Evolutionary conservation across 2,329 filamentous ascomycete genomes (phyloP), one percentile per base, ranked within the genome.

Genomic region (Pseudovirgaria hyperparasitica): DNA sequence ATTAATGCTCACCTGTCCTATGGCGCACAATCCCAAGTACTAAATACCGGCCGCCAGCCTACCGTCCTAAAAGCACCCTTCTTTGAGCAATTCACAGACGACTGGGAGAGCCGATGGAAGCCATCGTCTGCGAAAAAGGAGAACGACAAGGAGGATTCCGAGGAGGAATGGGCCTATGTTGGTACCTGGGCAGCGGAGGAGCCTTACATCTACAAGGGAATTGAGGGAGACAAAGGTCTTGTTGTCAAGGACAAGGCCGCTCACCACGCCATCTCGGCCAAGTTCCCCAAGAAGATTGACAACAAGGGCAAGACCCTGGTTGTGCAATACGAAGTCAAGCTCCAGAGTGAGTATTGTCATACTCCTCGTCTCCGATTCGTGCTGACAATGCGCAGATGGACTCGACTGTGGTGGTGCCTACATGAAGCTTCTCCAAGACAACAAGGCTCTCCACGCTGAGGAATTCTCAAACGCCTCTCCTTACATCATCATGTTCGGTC

Each of bases 401-500:
- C 76, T 98, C 37, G 86, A 94, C 60, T 98, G 90, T 57, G 90
- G 90, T 69, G 90, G 90, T 60, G 90, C 90, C 45, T 98, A 98
- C 70, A 70, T 98, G 70, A 98, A 98, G 78, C 82, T 98, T 43
- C 81, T 98, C 43, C 81, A 92, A 47, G 86, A 98, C 56, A 96
- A 90, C 71, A 86, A 87, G 69, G 80, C 82, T 57, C 84, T 98
- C 47, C 84, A 93, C 67, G 75, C 82, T 49, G 87, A 96, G 41
- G 90, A 98, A 67, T 98, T 98, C 69, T 84, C 82, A 58, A 96
- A 98, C 64, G 75, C 79, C 36, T 93, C 87, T 22, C 90, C 90
- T 25, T 98, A 98, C 55, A 82, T 98, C 45, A 92, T 98, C 71
- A 98, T 98, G 90, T 98, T 98, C 56, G 90, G 90, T 43, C 90